phyloP scores from a whole-genome alignment of 495 filamentous ascomycete species.

The Penicillium simplicissimum region DNA sequence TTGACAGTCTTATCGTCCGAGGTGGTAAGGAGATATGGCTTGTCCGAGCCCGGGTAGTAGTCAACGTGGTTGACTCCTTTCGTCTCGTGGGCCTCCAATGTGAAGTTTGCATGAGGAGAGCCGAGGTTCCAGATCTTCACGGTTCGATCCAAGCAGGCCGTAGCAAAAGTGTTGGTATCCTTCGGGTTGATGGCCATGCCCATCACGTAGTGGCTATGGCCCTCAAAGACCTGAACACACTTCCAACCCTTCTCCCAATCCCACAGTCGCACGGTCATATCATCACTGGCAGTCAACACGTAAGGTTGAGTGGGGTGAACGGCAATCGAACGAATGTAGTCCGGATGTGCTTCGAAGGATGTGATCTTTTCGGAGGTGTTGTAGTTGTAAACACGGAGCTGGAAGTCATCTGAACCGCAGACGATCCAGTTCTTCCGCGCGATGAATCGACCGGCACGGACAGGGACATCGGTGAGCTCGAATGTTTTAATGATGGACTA shows the following conservation, averaged over 20 bases:
- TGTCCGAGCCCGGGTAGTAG: constrained; percentile 94
- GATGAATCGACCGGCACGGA: constrained; percentile 94
- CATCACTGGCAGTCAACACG: constrained; percentile 94
- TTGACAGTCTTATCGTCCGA: constrained; percentile 93
- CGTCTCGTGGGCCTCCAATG: constrained; percentile 93
- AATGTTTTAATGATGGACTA: constrained; percentile 97
- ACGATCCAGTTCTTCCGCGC: constrained; percentile 99
- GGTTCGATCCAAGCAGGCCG: constrained; percentile 91
- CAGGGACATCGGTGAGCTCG: constrained; percentile 98
- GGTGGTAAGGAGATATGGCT: constrained; percentile 95
- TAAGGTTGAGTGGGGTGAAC: constrained; percentile 98
- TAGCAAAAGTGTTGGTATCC: constrained; percentile 97
- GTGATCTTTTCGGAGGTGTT: constrained; percentile 99
- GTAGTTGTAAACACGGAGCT: constrained; percentile 95
- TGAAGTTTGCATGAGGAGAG: constrained; percentile 86
- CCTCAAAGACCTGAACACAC: constrained; percentile 96
- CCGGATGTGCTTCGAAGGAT: constrained; percentile 95
- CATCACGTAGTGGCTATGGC: constrained; percentile 99
- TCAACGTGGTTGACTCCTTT: constrained; percentile 99
- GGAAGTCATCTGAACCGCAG: constrained; percentile 97
- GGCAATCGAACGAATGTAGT: constrained; percentile 96
- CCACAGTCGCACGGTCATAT: constrained; percentile 99
- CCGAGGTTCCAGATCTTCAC: constrained; percentile 99
- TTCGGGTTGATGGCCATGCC: constrained; percentile 99
- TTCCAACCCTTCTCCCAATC: constrained; percentile 99